phyloP scores from a whole-genome alignment of 352 stramenopile genomes.

The Elongisporangium undulatum region DNA sequence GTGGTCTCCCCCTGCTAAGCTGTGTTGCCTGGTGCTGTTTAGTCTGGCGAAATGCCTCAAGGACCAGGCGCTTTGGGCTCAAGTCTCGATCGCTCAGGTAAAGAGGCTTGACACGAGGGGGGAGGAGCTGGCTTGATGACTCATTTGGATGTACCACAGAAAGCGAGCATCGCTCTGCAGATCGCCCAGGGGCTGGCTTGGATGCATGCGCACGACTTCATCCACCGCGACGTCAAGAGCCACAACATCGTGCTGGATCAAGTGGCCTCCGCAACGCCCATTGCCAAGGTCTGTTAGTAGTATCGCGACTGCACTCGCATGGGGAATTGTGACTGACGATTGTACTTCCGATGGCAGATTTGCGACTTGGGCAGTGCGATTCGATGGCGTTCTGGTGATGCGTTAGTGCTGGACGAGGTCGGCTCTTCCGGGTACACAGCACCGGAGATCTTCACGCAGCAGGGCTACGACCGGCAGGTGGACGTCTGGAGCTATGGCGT shows the following conservation, averaged over 20 bases:
- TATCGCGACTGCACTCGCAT: background rate
- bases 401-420: slow-evolving; percentile 20
- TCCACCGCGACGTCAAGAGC: slow-evolving; percentile 42
- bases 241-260: slow-evolving; percentile 33
- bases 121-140: background rate
- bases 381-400: slow-evolving; percentile 6
- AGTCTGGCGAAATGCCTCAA: slow-evolving; percentile 32
- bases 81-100: slow-evolving; percentile 25
- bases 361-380: slow-evolving; percentile 29
- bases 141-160: slow-evolving; percentile 9
- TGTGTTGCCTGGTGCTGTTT: background rate
- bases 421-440: slow-evolving; percentile 41
- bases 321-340: slow-evolving; percentile 1
- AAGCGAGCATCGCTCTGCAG: slow-evolving; percentile 23
- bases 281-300: slow-evolving; percentile 23
- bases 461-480: slow-evolving; percentile 33
- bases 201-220: slow-evolving; percentile 27
- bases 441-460: slow-evolving; percentile 31
- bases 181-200: slow-evolving; percentile 24
- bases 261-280: slow-evolving; percentile 2
- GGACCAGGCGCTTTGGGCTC: slow-evolving; percentile 15
- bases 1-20: background rate
- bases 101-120: background rate
- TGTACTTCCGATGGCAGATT: background rate
- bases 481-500: slow-evolving; percentile 50